Conservation (phyloP, 768 basidiomycete genomes). For the Pleurotus tuber-regium region DNA sequence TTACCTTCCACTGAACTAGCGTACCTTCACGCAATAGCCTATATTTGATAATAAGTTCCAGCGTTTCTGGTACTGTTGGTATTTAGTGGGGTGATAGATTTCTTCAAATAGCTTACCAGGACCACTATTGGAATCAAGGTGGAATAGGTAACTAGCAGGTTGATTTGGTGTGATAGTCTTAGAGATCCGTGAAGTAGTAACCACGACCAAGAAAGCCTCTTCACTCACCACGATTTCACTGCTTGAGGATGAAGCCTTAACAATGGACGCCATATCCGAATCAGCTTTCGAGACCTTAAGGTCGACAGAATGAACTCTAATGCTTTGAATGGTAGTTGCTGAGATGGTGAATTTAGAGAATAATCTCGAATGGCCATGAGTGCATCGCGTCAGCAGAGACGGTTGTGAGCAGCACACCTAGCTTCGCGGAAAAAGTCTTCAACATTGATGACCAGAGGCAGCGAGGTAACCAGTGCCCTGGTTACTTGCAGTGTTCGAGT, state of each 20-base stretch:
- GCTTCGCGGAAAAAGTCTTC: slow-evolving; percentile 93
- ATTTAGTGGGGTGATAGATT: slow-evolving; percentile 11
- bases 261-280: slow-evolving; percentile 50
- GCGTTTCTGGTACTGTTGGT: slow-evolving; percentile 54
- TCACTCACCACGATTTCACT: slow-evolving; percentile 48
- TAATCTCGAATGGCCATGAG: too few relatives aligned
- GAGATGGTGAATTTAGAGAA: slow-evolving; percentile 92
- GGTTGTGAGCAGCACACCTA: slow-evolving; percentile 49
- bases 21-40: slow-evolving; percentile 81
- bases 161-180: slow-evolving; percentile 77
- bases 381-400: too few relatives aligned
- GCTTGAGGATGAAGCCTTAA: slow-evolving; percentile 41
- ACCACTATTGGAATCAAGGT: slow-evolving; percentile 61
- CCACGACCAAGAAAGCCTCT: slow-evolving; percentile 1
- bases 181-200: slow-evolving; percentile 1
- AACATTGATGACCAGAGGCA: slow-evolving; percentile 91
- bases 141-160: slow-evolving; percentile 79
- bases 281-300: slow-evolving; percentile 45
- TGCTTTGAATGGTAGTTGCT: slow-evolving; percentile 70
- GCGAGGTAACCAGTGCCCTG: slow-evolving; percentile 57
- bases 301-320: slow-evolving; percentile 67
- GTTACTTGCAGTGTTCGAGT: slow-evolving; percentile 53
- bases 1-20: slow-evolving; percentile 6
- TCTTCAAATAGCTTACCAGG: slow-evolving; percentile 43
- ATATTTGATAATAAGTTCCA: slow-evolving; percentile 68